Percentiles rank a stretch among this genome's conserved stretches.
phyloP scores from a whole-genome alignment of 1,139 yeast species.

The Pichia sp. region DNA sequence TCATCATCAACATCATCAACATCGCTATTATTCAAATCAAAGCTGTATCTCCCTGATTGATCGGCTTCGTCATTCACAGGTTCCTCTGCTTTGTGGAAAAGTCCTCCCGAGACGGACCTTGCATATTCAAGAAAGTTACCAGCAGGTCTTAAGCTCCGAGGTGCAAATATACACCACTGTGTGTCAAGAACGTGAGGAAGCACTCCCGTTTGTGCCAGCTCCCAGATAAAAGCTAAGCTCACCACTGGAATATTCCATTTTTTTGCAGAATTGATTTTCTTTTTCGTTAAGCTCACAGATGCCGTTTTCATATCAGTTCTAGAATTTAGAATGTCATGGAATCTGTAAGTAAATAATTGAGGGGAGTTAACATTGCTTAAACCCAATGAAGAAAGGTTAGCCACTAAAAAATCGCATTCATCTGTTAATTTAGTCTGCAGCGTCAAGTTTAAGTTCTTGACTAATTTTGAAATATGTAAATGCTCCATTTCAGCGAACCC shows the following conservation, averaged over 20 bases:
- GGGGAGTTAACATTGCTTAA: slow-evolving; percentile 45
- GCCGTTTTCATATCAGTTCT: slow-evolving; percentile 20
- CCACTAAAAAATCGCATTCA: slow-evolving; percentile 57
- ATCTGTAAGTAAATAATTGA: slow-evolving; percentile 37
- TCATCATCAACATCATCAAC: neutral
- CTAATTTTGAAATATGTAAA: slow-evolving; percentile 65
- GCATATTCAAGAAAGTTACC: slow-evolving; percentile 37
- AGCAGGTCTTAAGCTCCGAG: slow-evolving; percentile 29
- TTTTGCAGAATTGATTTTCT: slow-evolving; percentile 54
- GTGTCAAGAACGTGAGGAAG: slow-evolving; percentile 35
- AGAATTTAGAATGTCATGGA: slow-evolving; percentile 24
- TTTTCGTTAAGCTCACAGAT: slow-evolving; percentile 38
- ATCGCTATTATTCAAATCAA: neutral
- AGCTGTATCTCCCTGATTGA: slow-evolving; percentile 8
- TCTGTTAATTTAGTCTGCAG: slow-evolving; percentile 49
- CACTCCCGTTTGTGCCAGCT: slow-evolving; percentile 28
- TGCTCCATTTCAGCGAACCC: slow-evolving; percentile 85
- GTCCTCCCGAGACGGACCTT: slow-evolving; percentile 25
- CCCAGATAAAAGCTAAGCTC: slow-evolving; percentile 51
- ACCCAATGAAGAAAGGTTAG: slow-evolving; percentile 49
- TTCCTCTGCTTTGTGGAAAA: slow-evolving; percentile 16
- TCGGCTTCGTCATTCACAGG: neutral
- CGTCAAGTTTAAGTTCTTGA: slow-evolving; percentile 48
- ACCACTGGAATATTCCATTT: slow-evolving; percentile 55
- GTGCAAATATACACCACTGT: slow-evolving; percentile 51